A percentile compares a stretch with the other conserved stretches of the same genome.
Conservation (phyloP, 2,329 filamentous ascomycete genomes). For the Ceratocystiopsis brevicomis region DNA sequence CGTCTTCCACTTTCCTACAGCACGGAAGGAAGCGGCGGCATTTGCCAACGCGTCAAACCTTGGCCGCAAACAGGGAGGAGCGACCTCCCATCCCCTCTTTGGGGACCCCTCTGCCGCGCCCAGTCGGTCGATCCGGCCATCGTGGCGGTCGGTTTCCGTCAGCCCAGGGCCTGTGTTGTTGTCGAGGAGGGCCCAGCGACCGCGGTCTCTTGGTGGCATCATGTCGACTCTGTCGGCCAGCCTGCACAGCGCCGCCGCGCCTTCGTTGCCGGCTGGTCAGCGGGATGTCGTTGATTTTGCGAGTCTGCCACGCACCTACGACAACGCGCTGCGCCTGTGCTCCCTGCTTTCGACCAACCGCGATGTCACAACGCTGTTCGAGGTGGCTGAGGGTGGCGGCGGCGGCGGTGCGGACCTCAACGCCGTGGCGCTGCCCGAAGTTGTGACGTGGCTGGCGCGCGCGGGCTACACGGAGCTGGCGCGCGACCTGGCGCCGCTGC, state of each 20-base stretch:
- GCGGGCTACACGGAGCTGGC: conserved; percentile 45
- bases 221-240: conserved; percentile 3
- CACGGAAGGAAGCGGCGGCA: too few species aligned
- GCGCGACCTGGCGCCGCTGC: conserved; percentile 23
- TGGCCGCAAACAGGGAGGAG: too few species aligned
- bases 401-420: conserved; percentile 38
- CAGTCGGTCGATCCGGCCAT: too few species aligned
- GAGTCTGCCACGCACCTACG: conserved; percentile 23
- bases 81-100: too few species aligned
- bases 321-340: conserved; percentile 55
- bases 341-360: conserved; percentile 67
- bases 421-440: conserved; percentile 59
- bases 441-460: conserved; percentile 56
- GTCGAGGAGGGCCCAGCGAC: too few species aligned
- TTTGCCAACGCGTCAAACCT: too few species aligned
- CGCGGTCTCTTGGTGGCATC: too few species aligned
- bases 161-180: too few species aligned
- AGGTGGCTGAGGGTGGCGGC: conserved; percentile 12
- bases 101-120: too few species aligned
- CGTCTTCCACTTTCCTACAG: too few species aligned
- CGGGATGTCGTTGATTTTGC: conserved; percentile 4
- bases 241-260: background rate
- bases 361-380: conserved; percentile 36
- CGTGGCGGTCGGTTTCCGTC: too few species aligned
- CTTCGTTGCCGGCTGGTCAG: too few species aligned